Conservation (phyloP, 1,284 basidiomycete species). For the Fistulina hepatica region DNA sequence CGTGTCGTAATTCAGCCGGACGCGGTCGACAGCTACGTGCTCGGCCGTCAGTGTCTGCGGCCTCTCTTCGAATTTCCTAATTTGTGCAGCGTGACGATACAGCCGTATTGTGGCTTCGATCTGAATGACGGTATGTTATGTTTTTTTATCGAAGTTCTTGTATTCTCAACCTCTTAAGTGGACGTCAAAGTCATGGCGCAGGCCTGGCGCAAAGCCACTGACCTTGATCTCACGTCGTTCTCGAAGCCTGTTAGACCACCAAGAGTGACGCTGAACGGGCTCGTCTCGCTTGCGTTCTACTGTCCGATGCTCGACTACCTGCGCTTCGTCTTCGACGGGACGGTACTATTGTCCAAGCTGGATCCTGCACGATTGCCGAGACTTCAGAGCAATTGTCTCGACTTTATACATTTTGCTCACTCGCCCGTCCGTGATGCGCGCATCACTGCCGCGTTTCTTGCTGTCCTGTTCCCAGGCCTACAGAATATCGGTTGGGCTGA, state of each 20-base stretch:
- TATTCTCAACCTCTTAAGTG: too few species aligned
- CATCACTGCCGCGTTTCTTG: not conserved
- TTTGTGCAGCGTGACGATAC: not conserved
- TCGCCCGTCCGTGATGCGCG: not conserved
- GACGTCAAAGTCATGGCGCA: not conserved
- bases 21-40: not conserved
- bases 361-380: not conserved
- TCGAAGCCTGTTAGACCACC: not conserved
- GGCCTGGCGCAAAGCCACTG: not conserved
- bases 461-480: not conserved
- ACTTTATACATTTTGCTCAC: not conserved
- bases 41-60: not conserved
- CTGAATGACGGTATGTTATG: too few species aligned
- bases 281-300: not conserved
- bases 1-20: not conserved
- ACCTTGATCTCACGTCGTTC: not conserved
- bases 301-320: constrained; percentile 1
- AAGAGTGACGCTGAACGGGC: not conserved
- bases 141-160: too few species aligned
- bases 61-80: not conserved
- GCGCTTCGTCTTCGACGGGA: not conserved
- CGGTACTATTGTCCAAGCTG: not conserved
- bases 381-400: not conserved
- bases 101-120: not conserved
- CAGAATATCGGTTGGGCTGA: not conserved